Percentiles rank a stretch among this genome's conserved stretches.
Conservation (phyloP, 108 stramenopile species). For the Licmophora abbreviata region DNA sequence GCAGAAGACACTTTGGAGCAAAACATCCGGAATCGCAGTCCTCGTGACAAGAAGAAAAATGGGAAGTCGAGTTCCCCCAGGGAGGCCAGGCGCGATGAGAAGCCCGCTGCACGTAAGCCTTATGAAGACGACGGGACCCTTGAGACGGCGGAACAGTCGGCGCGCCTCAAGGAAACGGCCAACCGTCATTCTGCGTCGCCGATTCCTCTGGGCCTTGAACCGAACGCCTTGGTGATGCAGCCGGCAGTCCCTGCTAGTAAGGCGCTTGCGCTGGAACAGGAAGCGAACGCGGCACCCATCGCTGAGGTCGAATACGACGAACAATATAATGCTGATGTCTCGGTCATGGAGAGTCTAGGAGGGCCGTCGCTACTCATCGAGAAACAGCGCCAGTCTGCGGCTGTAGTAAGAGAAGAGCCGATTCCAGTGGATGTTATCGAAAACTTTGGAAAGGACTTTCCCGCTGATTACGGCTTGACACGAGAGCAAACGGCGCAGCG, state of each 20-base stretch:
- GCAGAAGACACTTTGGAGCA: constrained; percentile 27
- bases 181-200: constrained; percentile 16
- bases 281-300: constrained; percentile 46
- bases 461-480: constrained; percentile 52
- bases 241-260: constrained; percentile 8
- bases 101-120: constrained; percentile 8
- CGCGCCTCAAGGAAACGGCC: constrained; percentile 17
- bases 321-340: constrained; percentile 72
- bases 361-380: constrained; percentile 79
- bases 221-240: too few relatives aligned
- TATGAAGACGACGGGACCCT: constrained; percentile 59
- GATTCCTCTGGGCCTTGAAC: constrained; percentile 24
- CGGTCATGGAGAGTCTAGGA: constrained; percentile 84
- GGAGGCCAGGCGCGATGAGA: too few relatives aligned
- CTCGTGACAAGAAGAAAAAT: constrained; percentile 13
- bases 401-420: constrained; percentile 17
- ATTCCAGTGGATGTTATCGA: constrained; percentile 52
- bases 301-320: constrained; percentile 77
- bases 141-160: constrained; percentile 35
- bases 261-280: constrained; percentile 14
- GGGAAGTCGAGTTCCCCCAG: background rate
- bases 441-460: constrained; percentile 58
- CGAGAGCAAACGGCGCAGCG: constrained; percentile 63
- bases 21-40: constrained; percentile 5
- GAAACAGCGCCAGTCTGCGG: constrained; percentile 42